Percentiles rank a stretch among this genome's conserved stretches.
Evolutionary conservation across 2,329 filamentous ascomycete species (phyloP).

Genomic region (Hypocrella siamensis): DNA sequence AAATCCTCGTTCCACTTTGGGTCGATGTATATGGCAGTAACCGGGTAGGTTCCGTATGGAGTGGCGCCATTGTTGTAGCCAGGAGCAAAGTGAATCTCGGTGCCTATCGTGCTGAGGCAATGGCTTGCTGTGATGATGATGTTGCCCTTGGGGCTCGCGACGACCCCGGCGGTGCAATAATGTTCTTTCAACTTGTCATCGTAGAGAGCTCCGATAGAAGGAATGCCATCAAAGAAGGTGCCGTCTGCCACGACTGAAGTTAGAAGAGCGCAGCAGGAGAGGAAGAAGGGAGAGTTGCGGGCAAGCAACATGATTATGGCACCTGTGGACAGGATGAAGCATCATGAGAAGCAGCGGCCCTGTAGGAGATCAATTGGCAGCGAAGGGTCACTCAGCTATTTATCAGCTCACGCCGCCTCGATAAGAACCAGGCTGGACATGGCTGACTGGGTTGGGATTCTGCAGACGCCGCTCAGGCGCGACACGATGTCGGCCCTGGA

Average conservation of each 20-base stretch:
- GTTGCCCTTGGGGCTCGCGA: slow-evolving; percentile 4
- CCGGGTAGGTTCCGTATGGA: slow-evolving; percentile 5
- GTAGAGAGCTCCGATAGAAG: slow-evolving; percentile 4
- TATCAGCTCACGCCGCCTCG: too few species aligned
- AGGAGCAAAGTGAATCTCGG: slow-evolving; percentile 4
- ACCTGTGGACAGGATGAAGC: too few species aligned
- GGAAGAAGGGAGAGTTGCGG: too few species aligned
- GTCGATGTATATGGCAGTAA: slow-evolving; percentile 3
- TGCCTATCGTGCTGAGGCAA: slow-evolving; percentile 4
- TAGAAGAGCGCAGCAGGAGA: too few species aligned
- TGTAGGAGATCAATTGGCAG: too few species aligned
- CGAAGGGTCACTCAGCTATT: too few species aligned
- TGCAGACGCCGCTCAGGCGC: too few species aligned
- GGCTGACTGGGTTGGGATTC: too few species aligned
- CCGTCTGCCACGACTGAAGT: slow-evolving; percentile 1
- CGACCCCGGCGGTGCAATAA: slow-evolving; percentile 5
- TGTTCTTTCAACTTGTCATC: slow-evolving; percentile 1
- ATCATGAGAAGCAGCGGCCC: too few species aligned
- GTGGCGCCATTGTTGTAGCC: slow-evolving; percentile 5
- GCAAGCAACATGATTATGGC: too few species aligned
- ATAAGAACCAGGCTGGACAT: too few species aligned
- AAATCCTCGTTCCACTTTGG: slow-evolving; percentile 2
- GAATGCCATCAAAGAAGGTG: slow-evolving; percentile 4
- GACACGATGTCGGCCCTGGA: too few species aligned
- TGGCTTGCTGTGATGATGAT: slow-evolving; percentile 5